Base-by-base conservation (phyloP, 495 filamentous ascomycete genomes). In the Hypoxylon fragiforme region DNA sequence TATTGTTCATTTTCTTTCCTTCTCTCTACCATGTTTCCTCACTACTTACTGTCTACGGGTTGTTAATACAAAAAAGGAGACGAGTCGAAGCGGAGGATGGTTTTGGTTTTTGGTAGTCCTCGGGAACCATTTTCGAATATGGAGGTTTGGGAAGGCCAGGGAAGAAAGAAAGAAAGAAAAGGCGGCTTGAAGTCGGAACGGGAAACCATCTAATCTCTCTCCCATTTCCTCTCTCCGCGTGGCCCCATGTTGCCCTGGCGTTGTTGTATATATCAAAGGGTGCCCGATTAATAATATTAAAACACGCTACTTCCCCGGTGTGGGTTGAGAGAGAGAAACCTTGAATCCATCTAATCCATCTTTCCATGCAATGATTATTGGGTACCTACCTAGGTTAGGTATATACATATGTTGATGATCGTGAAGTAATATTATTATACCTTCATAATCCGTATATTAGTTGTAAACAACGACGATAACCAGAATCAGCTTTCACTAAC, bases 201-300 rank as follows among this genome's bases (percentile, higher is more conserved):
- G 9, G 9, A 28, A 28, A 28, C n/a, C n/a, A n/a, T n/a, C n/a
- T n/a, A 28, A 28, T 4, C 4, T 28, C 9, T 4, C 24, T 9
- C 24, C 24, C 24, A 28, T 28, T 28, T 28, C 24, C 9, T 28
- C 24, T 9, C 24, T 28, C 9, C 24, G 9, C 9, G 4, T 4
- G 24, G 24, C 22, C 22, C 16, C 7, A 3, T 13, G 43, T 38
- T 56, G 32, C 34, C 58, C 24, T 31, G 26, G 31, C 43, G 47
- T 26, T 45, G 36, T 43, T 62, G 58, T 62, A 62, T 57, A 62
- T 62, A 62, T 51, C 50, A 62, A 12, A 44, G 39, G 42, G 40
- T 39, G 24, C 4, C 42, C 46, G 22, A 56, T 56, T 56, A 61
- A 61, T 61, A 45, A 47, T 56, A 55, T 47, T 51, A 26, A n/a